Percentiles rank a stretch among this genome's conserved stretches.
Evolutionary conservation across 2,329 filamentous ascomycete species (phyloP).

Genomic region (Raffaelea arxii): DNA sequence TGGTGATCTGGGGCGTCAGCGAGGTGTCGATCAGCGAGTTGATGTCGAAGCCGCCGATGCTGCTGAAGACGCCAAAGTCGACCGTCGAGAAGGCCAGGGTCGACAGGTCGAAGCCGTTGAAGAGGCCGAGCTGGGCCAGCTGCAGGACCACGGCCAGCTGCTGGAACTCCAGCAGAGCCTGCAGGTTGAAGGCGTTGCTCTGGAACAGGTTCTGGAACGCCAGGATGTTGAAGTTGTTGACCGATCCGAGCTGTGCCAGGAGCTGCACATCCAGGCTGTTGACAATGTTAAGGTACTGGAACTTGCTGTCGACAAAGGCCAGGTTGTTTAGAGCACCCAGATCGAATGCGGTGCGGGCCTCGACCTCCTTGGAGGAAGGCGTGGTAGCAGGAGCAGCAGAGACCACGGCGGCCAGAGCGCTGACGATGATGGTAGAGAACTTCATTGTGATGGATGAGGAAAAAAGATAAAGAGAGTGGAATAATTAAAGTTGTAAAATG

Average conservation of each 20-base stretch:
- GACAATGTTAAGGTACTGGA: conserved; percentile 36
- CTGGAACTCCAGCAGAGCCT: conserved; percentile 13
- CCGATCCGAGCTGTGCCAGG: conserved; percentile 28
- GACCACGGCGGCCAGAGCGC: conserved; percentile 33
- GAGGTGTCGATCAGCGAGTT: conserved; percentile 14
- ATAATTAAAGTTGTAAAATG: conserved; percentile 14
- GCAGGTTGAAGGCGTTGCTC: conserved; percentile 10
- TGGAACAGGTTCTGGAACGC: conserved; percentile 28
- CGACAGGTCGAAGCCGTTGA: conserved; percentile 19
- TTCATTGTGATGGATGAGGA: conserved; percentile 34
- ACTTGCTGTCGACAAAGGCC: conserved; percentile 28
- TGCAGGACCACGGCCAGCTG: conserved; percentile 14
- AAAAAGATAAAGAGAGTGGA: conserved; percentile 18
- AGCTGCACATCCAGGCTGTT: conserved; percentile 35
- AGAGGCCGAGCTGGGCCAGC: conserved; percentile 20
- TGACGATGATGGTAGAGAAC: conserved; percentile 33
- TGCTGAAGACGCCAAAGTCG: conserved; percentile 15
- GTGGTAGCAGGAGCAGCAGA: conserved; percentile 34
- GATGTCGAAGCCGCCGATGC: conserved; percentile 18
- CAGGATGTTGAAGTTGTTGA: conserved; percentile 36
- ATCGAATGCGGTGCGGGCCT: conserved; percentile 27
- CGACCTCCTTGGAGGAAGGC: conserved; percentile 25
- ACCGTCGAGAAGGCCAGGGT: conserved; percentile 14
- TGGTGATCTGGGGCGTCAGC: conserved; percentile 15
- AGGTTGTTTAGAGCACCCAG: conserved; percentile 30